Evolutionary conservation across 1,139 yeast species (phyloP), one percentile per base, ranked within the genome.

Genomic region (Scheffersomyces segobiensis): DNA sequence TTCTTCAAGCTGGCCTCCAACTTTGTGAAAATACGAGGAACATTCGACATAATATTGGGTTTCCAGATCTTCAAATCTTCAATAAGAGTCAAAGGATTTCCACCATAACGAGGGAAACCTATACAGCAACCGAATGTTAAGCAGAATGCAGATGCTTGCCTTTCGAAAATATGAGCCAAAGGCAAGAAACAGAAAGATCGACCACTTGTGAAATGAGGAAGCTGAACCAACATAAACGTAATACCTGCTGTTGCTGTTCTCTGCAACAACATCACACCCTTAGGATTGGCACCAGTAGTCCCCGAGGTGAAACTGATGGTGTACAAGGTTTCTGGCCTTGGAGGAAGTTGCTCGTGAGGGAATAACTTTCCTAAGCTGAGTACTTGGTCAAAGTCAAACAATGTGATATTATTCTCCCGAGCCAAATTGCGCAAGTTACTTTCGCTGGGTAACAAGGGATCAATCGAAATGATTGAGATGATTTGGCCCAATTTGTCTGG

Each of bases 221-320:
- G 64, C 3, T 60, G 56, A 17, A 71, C 61, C 59, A 76, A 73
- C 1, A 74, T 74, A 39, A 82, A 65, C 10, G 14, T 48, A 17
- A 48, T 48, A 10, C 85, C 86, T 17, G 89, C 79, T 17, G 83
- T 77, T 1, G 86, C 82, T 63, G 77, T 79, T 50, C 72, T 71
- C 58, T 89, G 91, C 6, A 84, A 77, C 63, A 88, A 74, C 47
- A 84, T 82, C 18, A 87, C 93, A 53, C 93, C 93, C 70, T 89
- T 89, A 20, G 93, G 93, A 58, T 78, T 71, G 14, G 79, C 63
- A 19, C 93, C 93, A 3, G 93, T 88, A 22, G 93, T 87, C 42
- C 93, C 93, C 10, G 93, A 87, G 12, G 96, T 90, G 72, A 89
- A 90, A 52, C 89, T 86, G 61, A 90, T 86, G 54, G 93, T 87